Conservation (phyloP, 345 rosid genomes). For the Schrenkiella parvula region DNA sequence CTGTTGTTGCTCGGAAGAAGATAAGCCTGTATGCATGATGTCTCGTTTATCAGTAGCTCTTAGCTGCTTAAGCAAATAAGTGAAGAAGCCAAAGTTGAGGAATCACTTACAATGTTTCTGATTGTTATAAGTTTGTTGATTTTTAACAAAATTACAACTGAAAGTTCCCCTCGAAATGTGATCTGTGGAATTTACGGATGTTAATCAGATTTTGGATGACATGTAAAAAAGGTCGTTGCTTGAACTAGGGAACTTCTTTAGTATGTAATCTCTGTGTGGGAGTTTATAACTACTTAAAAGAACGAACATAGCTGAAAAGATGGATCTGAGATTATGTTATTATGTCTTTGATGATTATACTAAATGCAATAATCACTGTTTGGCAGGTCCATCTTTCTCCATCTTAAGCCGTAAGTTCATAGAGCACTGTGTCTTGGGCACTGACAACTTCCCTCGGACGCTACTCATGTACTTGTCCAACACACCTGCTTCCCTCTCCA, state of each 20-base stretch:
- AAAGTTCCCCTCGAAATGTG: neutral
- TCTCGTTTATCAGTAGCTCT: too few relatives aligned
- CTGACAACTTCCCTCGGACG: conserved; percentile 87
- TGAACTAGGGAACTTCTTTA: neutral
- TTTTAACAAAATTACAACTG: neutral
- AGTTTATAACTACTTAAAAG: neutral
- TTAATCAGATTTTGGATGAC: neutral
- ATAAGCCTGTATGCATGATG: neutral
- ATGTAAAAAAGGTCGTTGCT: neutral
- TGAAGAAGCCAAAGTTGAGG: neutral
- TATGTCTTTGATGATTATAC: neutral
- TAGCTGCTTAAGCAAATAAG: neutral
- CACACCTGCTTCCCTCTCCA: conserved; percentile 61
- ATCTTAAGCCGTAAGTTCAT: conserved; percentile 68
- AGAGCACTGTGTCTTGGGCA: conserved; percentile 76
- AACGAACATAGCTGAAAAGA: too few relatives aligned
- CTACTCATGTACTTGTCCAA: conserved; percentile 90
- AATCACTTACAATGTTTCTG: neutral
- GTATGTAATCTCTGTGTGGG: neutral
- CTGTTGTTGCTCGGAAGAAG: neutral
- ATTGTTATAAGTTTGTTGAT: neutral
- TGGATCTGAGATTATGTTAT: neutral
- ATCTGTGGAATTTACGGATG: neutral
- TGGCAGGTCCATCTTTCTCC: conserved; percentile 73
- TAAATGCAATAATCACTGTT: neutral